Evolutionary conservation across 78 protist genomes (phyloP).

Genomic region (Dictyostelium purpureum): DNA sequence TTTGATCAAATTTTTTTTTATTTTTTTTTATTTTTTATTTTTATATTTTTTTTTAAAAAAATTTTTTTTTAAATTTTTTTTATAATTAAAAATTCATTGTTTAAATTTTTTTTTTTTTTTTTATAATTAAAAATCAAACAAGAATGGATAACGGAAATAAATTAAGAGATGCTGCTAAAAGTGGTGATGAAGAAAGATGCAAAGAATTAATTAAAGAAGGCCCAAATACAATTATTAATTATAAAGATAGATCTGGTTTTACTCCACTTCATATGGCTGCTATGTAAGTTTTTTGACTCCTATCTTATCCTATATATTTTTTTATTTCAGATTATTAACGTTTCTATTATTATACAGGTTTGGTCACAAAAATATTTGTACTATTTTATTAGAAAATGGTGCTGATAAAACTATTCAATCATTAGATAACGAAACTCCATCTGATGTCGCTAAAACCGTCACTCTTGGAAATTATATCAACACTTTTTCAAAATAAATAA

Average conservation of each 20-base stretch:
- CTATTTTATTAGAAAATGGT: conserved; percentile 55
- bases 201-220: conserved; percentile 3
- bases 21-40: neutral
- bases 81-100: too few relatives aligned
- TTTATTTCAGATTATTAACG: too few relatives aligned
- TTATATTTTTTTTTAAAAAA: neutral
- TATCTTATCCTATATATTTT: neutral
- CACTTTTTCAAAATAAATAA: conserved; percentile 15
- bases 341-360: conserved; percentile 5
- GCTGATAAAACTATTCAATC: conserved; percentile 36
- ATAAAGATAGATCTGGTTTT: conserved; percentile 63
- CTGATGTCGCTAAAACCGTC: conserved; percentile 58
- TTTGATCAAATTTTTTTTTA: neutral
- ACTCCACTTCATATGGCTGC: conserved; percentile 79
- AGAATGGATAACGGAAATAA: conserved; percentile 30
- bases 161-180: conserved; percentile 76
- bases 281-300: conserved; percentile 5
- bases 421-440: conserved; percentile 53
- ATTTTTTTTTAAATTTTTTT: neutral
- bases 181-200: conserved; percentile 46
- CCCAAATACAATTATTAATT: conserved; percentile 32
- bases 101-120: neutral
- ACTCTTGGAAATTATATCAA: conserved; percentile 47
- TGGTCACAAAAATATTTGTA: conserved; percentile 51
- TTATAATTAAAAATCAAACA: neutral